Evolutionary conservation across 2,329 filamentous ascomycete genomes (phyloP), one percentile per base, ranked within the genome.

Genomic region (Xylaria sp.): DNA sequence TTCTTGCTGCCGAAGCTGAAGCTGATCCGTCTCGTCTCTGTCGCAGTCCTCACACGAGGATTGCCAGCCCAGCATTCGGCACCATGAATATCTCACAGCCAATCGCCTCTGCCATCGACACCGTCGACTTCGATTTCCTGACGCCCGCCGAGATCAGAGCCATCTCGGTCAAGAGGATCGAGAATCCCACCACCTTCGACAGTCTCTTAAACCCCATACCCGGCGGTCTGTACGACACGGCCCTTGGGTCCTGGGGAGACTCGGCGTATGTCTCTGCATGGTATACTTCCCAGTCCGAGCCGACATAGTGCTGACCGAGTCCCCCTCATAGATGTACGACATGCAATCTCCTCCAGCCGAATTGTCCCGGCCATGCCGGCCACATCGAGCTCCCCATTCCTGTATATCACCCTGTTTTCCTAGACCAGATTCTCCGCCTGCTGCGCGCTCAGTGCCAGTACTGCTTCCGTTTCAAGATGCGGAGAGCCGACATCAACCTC

Each of bases 391-490:
- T 99, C 13, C 94, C 96, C 15, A 91, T 94, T 13, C 93, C 93
- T 56, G 93, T 97, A 61, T 99, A 98, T 79, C 95, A 99, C 80
- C 93, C 95, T n/a, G 92, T 94, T 1, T 98, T 97, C 77, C 92
- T 99, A 85, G 94, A 97, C 78, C 94, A 97, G 79, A 88, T 94
- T 61, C 88, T 97, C 71, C 91, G 93, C 53, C 85, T 99, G 54
- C 86, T 99, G 23, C 90, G 94, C 74, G 92, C 93, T 63, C 92
- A 95, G 80, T 99, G 96, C 79, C 87, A 91, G 68, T 97, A 97
- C 83, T 99, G 97, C 81, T 91, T 94, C 77, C 89, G 90, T 66
- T 90, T 99, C 73, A 93, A 92, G 77, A 86, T 97, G 79, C 86
- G 91, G n/a, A 88, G 90, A 58, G 87, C 90, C 62, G 88, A 93